Evolutionary conservation across 768 basidiomycete species (phyloP).

Genomic region (Termitomyces sp.): DNA sequence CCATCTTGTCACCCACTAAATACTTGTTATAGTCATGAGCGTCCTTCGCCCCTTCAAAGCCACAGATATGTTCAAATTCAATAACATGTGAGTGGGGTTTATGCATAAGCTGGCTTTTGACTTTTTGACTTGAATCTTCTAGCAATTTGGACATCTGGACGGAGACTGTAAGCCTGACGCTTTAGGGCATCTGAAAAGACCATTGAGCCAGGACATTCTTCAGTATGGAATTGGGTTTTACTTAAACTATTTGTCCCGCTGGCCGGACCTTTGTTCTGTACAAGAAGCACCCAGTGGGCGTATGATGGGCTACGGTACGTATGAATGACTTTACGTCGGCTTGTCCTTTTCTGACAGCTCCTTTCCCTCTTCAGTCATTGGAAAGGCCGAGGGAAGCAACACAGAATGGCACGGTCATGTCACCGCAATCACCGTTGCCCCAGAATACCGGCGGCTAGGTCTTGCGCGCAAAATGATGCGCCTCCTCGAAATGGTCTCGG

Average conservation of each 20-base stretch:
- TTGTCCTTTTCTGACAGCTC: conserved; percentile 1
- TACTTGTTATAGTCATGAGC: conserved; percentile 61
- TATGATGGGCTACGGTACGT: conserved; percentile 91
- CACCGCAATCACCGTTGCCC: conserved; percentile 92
- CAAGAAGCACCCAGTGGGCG: conserved; percentile 78
- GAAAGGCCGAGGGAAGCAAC: conserved; percentile 82
- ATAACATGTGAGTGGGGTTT: conserved; percentile 65
- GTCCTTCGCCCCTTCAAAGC: conserved; percentile 83
- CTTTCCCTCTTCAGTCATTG: conserved; percentile 52
- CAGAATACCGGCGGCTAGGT: conserved; percentile 84
- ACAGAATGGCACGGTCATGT: conserved; percentile 92
- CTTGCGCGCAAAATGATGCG: conserved; percentile 86
- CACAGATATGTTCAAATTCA: conserved; percentile 89
- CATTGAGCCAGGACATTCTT: not conserved
- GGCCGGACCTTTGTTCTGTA: conserved; percentile 88
- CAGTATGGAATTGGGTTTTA: conserved; percentile 91
- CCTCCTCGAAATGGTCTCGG: conserved; percentile 82
- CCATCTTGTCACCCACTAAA: not conserved
- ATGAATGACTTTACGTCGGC: conserved; percentile 1
- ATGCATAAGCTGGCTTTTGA: too few species aligned
- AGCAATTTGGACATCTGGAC: conserved; percentile 97
- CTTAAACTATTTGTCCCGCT: conserved; percentile 80
- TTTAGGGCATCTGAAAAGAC: not conserved
- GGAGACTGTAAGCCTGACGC: conserved; percentile 69
- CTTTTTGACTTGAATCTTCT: too few species aligned